Evolutionary conservation across 2,329 filamentous ascomycete species (phyloP), one percentile per base, ranked within the genome.

Genomic region (Botrytis paeoniae): DNA sequence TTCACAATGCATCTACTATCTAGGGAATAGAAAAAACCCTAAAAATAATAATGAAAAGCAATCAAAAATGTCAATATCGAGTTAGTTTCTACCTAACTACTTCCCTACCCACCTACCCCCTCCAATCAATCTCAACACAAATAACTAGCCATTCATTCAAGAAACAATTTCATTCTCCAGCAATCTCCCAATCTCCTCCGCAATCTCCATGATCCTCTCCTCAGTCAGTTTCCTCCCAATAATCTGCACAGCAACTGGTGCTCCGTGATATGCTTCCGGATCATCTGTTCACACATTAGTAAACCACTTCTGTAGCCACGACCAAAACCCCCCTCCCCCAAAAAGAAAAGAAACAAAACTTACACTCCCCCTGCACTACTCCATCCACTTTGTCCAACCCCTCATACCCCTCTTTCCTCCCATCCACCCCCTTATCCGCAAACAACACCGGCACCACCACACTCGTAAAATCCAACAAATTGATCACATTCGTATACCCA

Each of bases 381-480:
- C 73, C 73, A 69, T 80, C 78, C 45, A 77, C 73, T 12, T 77
- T 75, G 65, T 61, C 76, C 60, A 79, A n/a, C 0, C 75, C 73
- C 39, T 74, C 73, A 59, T 75, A 79, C 6, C 35, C 69, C 22
- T 73, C 70, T 41, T 74, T 71, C 7, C 32, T 64, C n/a, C 72
- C 57, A 73, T 85, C 83, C 1, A 83, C 69, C 0, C 66, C 74
- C 77, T 83, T 83, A 72, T 85, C 83, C 1, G 82, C 83, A 69
- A 81, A 82, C 0, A 82, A 83, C 5, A 85, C 82, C 0, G 84
- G 84, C 0, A 85, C 80, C 22, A 84, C 82, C 2, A 84, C 82
- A 62, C 81, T 83, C 2, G 83, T 78, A 39, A 79, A 77, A 72
- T 81, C 79, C 2, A 80, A 45, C 41, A 80, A 48, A 63, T 80